Evolutionary conservation across 768 basidiomycete genomes (phyloP).

Genomic region (Termitomyces sp.): DNA sequence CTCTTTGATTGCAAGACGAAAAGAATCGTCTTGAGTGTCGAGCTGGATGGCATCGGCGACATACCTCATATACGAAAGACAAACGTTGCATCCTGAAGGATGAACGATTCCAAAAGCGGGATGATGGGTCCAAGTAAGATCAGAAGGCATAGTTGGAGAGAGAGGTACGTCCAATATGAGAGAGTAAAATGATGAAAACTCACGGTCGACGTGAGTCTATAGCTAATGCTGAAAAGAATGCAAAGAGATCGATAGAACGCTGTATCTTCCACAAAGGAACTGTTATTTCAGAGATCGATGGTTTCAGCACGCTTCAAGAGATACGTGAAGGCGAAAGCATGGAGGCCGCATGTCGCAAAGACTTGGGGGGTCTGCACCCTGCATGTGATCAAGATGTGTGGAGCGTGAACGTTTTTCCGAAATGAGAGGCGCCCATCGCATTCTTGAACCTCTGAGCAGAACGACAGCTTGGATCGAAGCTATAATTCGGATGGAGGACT

Average conservation of each 20-base stretch:
- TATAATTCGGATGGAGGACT: neutral
- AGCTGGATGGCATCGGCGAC: slow-evolving; percentile 12
- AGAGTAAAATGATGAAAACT: neutral
- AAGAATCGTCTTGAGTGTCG: slow-evolving; percentile 8
- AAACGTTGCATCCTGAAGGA: slow-evolving; percentile 13
- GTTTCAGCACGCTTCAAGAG: neutral
- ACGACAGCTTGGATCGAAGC: neutral
- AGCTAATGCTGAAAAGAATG: neutral
- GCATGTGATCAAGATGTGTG: neutral
- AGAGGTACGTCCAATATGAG: neutral
- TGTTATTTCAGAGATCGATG: neutral
- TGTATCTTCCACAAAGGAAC: neutral
- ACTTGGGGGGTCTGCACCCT: neutral
- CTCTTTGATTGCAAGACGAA: slow-evolving; percentile 15
- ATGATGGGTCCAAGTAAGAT: slow-evolving; percentile 15
- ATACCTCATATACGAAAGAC: slow-evolving; percentile 18
- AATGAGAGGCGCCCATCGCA: neutral
- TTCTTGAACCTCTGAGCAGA: neutral
- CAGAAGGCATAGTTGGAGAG: neutral
- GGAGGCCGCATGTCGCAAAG: slow-evolving; percentile 1
- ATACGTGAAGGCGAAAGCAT: neutral
- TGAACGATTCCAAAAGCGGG: slow-evolving; percentile 20
- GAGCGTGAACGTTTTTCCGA: neutral
- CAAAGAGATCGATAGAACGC: neutral
- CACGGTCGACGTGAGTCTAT: slow-evolving; percentile 3